These are phyloP conservation scores for Phytophthora melonis DNA, from an alignment of 352 stramenopile genomes.

Conservation along the genomic window DNA sequence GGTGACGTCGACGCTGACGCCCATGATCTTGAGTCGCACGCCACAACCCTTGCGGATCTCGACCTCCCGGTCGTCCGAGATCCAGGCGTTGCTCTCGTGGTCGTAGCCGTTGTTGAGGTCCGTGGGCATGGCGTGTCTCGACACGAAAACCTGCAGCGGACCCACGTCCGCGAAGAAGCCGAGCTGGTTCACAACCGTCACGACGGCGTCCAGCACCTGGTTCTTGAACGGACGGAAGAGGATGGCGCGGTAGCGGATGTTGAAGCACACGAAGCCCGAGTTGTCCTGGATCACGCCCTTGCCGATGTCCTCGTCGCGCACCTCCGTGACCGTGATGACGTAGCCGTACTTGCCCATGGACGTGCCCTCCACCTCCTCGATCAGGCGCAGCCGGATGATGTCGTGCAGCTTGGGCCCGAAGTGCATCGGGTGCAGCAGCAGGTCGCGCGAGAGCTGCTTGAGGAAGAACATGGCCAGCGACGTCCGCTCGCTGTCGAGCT, in stretches of 20 bases:
- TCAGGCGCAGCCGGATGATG: slow-evolving; percentile 96
- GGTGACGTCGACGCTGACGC: slow-evolving; percentile 96
- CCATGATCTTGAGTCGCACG: slow-evolving; percentile 97
- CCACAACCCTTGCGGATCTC: slow-evolving; percentile 96
- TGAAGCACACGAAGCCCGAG: slow-evolving; percentile 96
- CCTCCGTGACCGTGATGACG: slow-evolving; percentile 97
- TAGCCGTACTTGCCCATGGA: slow-evolving; percentile 97
- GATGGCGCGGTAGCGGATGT: slow-evolving; percentile 97
- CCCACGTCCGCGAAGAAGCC: slow-evolving; percentile 98
- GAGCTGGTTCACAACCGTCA: slow-evolving; percentile 96
- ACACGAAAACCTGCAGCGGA: slow-evolving; percentile 97
- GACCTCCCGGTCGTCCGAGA: slow-evolving; percentile 97
- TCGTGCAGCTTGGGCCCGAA: slow-evolving; percentile 96
- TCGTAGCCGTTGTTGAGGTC: slow-evolving; percentile 97
- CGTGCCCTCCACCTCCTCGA: slow-evolving; percentile 96
- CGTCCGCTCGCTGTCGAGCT: neutral
- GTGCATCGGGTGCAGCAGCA: slow-evolving; percentile 96
- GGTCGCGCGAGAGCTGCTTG: slow-evolving; percentile 91
- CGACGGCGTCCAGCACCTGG: slow-evolving; percentile 97
- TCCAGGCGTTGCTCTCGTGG: slow-evolving; percentile 97
- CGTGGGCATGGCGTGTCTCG: slow-evolving; percentile 94
- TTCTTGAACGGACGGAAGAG: slow-evolving; percentile 98
- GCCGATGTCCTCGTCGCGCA: slow-evolving; percentile 96
- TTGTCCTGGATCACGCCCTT: slow-evolving; percentile 98
- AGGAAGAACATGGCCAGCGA: slow-evolving; percentile 80